Base-by-base conservation (phyloP, 192 early-diverging fungal species). In the Helicostylum pulchrum region DNA sequence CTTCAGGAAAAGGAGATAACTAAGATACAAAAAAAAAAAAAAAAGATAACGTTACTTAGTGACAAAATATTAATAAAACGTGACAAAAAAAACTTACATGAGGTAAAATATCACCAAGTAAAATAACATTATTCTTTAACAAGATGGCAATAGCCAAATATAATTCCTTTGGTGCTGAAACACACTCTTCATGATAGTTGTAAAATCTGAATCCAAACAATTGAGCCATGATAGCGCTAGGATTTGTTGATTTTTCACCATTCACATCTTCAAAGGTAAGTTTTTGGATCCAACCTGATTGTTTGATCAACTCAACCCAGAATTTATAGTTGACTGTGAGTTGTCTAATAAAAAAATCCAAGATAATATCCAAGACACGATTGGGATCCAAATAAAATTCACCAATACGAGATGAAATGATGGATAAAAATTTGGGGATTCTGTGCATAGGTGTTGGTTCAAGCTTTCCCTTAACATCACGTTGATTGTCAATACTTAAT, bases 321-420 rank as follows among this genome's bases (percentile, higher is more conserved):
- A 92, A 92, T 17, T 78, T 78, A 62, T 87, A 83, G 11, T 90
- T 80, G 20, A 80, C 73, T 14, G 69, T 64, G n/a, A 91, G 75
- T 43, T 90, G 87, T 2, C 80, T 85, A 39, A 85, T 78, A 70
- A 94, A 93, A 1, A 86, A 66, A 53, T 95, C 92, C 42, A 94
- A 68, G 2, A 90, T 71, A 19, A 95, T 64, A 66, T 91, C 91
- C 52, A 93, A 60, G 0, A 92, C 89, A n/a, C 92, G 84, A 73
- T 89, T 92, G 0, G 92, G 92, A 60, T 95, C 92, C 49, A 95
- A 70, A 64, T 85, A 80, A 69, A 95, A 95, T 44, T 84, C 88
- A 23, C 68, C 68, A 34, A 64, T 62, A 19, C 56, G 50, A 0
- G 68, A 63, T 32, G 68, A 63, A 6, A 70, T 64, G 10, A 46